Evolutionary conservation across 352 stramenopile species (phyloP).

Genomic region (Phytophthora capsici): DNA sequence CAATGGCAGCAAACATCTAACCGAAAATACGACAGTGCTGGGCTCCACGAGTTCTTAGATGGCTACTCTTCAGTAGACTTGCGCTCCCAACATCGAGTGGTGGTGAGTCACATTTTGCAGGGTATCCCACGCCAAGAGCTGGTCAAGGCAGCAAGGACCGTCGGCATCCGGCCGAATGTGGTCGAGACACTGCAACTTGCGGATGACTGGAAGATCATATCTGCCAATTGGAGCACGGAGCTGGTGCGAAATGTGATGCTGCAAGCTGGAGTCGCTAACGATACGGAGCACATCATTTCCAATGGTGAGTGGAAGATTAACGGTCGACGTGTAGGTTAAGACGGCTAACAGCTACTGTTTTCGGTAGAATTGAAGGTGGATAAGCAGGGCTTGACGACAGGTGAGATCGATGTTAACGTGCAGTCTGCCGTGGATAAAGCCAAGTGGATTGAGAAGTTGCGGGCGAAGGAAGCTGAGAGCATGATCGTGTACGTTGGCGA

Average conservation of each 20-base stretch:
- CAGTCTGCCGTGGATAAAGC: conserved; percentile 72
- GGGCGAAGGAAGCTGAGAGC: background rate
- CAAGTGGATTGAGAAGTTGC: conserved; percentile 29
- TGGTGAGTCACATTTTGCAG: conserved; percentile 32
- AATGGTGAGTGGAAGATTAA: conserved; percentile 50
- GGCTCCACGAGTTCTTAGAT: conserved; percentile 50
- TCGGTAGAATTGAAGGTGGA: conserved; percentile 57
- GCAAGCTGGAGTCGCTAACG: background rate
- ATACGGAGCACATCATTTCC: conserved; percentile 39
- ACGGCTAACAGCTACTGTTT: conserved; percentile 11
- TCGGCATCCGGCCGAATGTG: conserved; percentile 41
- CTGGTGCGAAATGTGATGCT: conserved; percentile 51
- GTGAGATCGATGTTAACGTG: conserved; percentile 54
- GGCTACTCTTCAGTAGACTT: conserved; percentile 53
- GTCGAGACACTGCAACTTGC: conserved; percentile 35
- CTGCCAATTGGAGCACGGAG: conserved; percentile 66
- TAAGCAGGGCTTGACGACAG: conserved; percentile 48
- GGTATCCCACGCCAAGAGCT: conserved; percentile 40
- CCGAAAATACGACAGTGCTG: conserved; percentile 39
- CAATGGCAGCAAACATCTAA: conserved; percentile 13
- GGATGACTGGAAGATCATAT: conserved; percentile 50
- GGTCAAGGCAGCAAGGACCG: conserved; percentile 3
- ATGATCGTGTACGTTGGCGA: conserved; percentile 70
- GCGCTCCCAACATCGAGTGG: conserved; percentile 56
- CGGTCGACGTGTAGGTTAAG: background rate